Percentiles rank a stretch among this genome's conserved stretches.
Evolutionary conservation across 768 basidiomycete genomes (phyloP).

Genomic region (Boletus tomentosulus): DNA sequence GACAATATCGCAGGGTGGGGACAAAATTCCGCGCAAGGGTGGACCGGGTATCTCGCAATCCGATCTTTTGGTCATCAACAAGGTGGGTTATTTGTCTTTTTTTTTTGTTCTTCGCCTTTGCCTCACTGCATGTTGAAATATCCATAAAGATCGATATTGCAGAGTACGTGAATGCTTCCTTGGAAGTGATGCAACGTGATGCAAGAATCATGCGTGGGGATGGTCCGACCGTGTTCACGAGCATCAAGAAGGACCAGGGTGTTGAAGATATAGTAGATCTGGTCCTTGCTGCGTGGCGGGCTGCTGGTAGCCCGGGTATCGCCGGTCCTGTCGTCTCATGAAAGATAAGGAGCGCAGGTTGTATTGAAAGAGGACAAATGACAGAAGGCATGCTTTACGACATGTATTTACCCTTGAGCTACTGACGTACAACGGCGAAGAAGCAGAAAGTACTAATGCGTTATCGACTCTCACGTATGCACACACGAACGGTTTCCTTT

Average conservation of each 20-base stretch:
- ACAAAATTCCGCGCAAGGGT: conserved; percentile 98
- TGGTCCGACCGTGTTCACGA: conserved; percentile 90
- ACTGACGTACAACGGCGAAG: conserved; percentile 2
- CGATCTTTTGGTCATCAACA: conserved; percentile 92
- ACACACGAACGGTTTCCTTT: neutral
- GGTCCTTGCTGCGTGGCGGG: conserved; percentile 85
- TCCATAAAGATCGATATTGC: conserved; percentile 81
- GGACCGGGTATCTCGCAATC: conserved; percentile 97
- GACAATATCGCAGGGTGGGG: conserved; percentile 69
- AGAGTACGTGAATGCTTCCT: conserved; percentile 85
- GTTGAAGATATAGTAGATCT: conserved; percentile 80
- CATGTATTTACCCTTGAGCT: conserved; percentile 3
- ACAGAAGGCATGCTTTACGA: neutral
- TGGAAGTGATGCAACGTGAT: conserved; percentile 93
- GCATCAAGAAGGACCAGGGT: conserved; percentile 72
- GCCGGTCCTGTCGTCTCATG: conserved; percentile 34
- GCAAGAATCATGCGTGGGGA: conserved; percentile 90
- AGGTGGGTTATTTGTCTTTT: conserved; percentile 43
- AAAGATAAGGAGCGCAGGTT: conserved; percentile 8
- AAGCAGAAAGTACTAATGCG: conserved; percentile 1
- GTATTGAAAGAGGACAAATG: neutral
- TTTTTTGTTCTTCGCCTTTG: neutral
- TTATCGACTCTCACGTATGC: conserved; percentile 8
- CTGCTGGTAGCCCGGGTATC: conserved; percentile 70
- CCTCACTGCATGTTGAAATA: neutral